Evolutionary conservation across 495 filamentous ascomycete genomes (phyloP).

Genomic region (Penicillium samsonianum): DNA sequence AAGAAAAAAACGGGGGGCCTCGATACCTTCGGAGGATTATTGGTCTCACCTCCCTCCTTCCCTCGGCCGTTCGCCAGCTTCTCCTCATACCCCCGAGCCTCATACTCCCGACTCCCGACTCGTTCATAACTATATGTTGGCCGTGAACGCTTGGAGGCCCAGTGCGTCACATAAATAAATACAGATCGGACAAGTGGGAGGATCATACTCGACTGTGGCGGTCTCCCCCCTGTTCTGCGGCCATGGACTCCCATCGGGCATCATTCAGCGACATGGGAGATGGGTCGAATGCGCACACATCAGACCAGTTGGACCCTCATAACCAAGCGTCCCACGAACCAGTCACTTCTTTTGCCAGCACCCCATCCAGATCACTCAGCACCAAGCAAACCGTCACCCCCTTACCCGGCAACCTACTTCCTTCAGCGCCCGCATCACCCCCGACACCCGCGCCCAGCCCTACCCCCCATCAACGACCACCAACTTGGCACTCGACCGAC

Average conservation of each 20-base stretch:
- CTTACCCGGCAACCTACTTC: slow-evolving; percentile 60
- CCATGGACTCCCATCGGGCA: slow-evolving; percentile 35
- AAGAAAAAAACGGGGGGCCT: not conserved
- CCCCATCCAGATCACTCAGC: slow-evolving; percentile 52
- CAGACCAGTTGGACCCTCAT: slow-evolving; percentile 38
- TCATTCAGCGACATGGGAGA: slow-evolving; percentile 34
- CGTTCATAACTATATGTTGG: slow-evolving; percentile 5
- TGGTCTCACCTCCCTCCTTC: slow-evolving; percentile 16
- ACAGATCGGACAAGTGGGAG: not conserved
- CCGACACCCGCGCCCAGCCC: slow-evolving; percentile 70
- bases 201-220: slow-evolving; percentile 4
- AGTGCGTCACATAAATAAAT: slow-evolving; percentile 8
- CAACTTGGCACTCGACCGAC: slow-evolving; percentile 58
- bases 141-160: not conserved
- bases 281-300: slow-evolving; percentile 33
- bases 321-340: slow-evolving; percentile 36
- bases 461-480: slow-evolving; percentile 60
- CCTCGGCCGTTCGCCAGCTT: slow-evolving; percentile 23
- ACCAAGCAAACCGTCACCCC: slow-evolving; percentile 52
- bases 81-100: slow-evolving; percentile 6
- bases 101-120: slow-evolving; percentile 7
- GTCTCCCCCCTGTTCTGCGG: slow-evolving; percentile 14
- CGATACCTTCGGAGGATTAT: slow-evolving; percentile 8
- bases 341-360: slow-evolving; percentile 35
- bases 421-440: slow-evolving; percentile 67